Conservation (phyloP, 352 stramenopile genomes). For the Aphanomyces euteiches region DNA sequence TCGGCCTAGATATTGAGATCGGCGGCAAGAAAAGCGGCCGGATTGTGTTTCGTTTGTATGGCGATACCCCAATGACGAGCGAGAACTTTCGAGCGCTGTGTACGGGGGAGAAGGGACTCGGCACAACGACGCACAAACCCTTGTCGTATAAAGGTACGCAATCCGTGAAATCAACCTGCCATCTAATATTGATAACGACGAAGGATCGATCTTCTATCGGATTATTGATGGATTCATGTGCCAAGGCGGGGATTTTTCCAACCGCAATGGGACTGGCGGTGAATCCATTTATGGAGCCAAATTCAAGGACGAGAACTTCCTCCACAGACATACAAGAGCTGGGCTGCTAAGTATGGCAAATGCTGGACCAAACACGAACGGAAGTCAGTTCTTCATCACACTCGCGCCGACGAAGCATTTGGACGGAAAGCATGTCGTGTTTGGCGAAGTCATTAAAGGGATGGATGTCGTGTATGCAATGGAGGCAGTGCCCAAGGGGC, state of each 20-base stretch:
- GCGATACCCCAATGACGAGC: conserved; percentile 49
- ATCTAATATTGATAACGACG: conserved; percentile 18
- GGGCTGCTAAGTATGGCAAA: conserved; percentile 96
- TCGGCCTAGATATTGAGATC: conserved; percentile 84
- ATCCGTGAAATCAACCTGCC: background rate
- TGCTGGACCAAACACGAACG: conserved; percentile 70
- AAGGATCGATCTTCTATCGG: conserved; percentile 71
- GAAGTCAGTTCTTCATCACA: conserved; percentile 85
- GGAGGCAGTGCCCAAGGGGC: conserved; percentile 83
- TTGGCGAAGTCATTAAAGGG: conserved; percentile 90
- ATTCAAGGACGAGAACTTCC: conserved; percentile 94
- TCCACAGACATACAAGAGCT: conserved; percentile 87
- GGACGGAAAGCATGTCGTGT: conserved; percentile 99
- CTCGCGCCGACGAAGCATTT: conserved; percentile 90
- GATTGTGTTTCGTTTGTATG: conserved; percentile 62
- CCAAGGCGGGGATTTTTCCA: conserved; percentile 74
- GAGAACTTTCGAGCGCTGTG: conserved; percentile 66
- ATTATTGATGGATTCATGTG: conserved; percentile 87
- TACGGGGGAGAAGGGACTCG: conserved; percentile 68
- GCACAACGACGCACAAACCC: conserved; percentile 49
- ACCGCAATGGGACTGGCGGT: conserved; percentile 73
- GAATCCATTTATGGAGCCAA: conserved; percentile 83
- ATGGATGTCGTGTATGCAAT: conserved; percentile 84
- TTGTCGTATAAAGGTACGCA: conserved; percentile 57
- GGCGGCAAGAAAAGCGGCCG: conserved; percentile 64